Percentiles rank a stretch among this genome's conserved stretches.
These are phyloP conservation scores for Lactifluus piperatus DNA, from an alignment of 768 basidiomycete species.

Conservation along the genomic window DNA sequence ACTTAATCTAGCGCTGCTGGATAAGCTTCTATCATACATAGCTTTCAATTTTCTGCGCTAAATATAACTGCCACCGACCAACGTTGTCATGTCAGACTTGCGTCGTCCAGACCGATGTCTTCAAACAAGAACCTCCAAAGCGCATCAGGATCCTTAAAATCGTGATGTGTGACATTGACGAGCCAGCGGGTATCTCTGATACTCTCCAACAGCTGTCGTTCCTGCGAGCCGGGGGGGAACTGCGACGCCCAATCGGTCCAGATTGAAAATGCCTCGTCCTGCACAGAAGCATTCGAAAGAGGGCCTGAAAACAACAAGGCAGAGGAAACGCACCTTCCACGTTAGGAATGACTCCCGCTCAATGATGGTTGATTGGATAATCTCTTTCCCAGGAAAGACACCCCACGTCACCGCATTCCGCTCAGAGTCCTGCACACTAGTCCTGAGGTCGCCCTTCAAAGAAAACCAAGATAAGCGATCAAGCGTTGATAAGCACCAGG, in stretches of 20 bases:
- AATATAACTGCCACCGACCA: not conserved
- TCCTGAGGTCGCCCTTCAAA: constrained; percentile 62
- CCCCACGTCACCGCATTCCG: constrained; percentile 99
- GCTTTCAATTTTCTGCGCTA: not conserved
- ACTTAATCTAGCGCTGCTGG: not conserved
- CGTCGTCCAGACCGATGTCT: constrained; percentile 12
- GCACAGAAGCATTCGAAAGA: not conserved
- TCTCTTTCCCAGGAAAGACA: constrained; percentile 93
- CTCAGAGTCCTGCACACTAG: constrained; percentile 69
- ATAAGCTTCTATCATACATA: not conserved
- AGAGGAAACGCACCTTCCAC: constrained; percentile 70
- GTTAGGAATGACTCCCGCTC: constrained; percentile 89
- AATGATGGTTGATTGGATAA: constrained; percentile 93
- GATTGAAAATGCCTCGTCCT: constrained; percentile 96
- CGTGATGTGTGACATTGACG: constrained; percentile 87
- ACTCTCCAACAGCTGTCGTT: constrained; percentile 62
- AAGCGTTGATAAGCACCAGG: too few species aligned
- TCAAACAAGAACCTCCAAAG: constrained; percentile 80
- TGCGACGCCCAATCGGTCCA: constrained; percentile 93
- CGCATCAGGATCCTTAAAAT: constrained; percentile 70
- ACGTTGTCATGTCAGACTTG: not conserved
- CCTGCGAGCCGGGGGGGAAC: constrained; percentile 66
- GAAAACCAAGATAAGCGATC: not conserved
- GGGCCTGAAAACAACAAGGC: not conserved
- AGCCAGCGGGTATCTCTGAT: constrained; percentile 78